Conservation (phyloP, 169 alveolate species). For the Plasmodium gaboni region DNA sequence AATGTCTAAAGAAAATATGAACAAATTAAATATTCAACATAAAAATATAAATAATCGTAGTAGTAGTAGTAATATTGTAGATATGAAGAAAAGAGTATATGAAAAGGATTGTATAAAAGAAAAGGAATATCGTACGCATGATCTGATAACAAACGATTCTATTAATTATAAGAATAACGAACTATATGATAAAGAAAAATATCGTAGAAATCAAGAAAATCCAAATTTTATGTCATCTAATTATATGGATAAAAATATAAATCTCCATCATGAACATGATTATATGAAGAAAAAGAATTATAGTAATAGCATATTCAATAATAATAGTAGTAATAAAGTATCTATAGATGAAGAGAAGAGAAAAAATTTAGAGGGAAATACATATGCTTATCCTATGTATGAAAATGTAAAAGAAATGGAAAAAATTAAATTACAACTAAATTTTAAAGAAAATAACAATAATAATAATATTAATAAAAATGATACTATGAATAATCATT, state of each 20-base stretch:
- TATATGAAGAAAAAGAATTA: not conserved
- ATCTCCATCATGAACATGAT: not conserved
- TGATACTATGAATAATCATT: not conserved
- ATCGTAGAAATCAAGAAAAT: too few species aligned
- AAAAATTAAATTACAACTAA: not conserved
- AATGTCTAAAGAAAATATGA: not conserved
- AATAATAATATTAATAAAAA: too few species aligned
- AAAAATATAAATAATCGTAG: too few species aligned
- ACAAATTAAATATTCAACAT: too few species aligned
- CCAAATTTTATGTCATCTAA: too few species aligned
- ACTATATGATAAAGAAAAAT: not conserved
- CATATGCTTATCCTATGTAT: not conserved
- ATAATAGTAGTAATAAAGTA: not conserved
- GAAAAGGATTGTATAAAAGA: too few species aligned
- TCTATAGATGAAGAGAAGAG: not conserved
- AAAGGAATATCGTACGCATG: too few species aligned
- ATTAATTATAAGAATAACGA: not conserved
- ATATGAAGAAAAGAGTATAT: too few species aligned
- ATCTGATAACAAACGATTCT: not conserved
- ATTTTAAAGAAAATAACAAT: not conserved
- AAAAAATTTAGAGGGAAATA: not conserved
- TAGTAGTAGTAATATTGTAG: too few species aligned
- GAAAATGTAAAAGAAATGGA: slow-evolving; percentile 3
- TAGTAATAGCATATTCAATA: not conserved
- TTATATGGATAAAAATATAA: not conserved